These are phyloP conservation scores for Cladochytrium replicatum DNA, from an alignment of 192 early-diverging fungal species.

Conservation along the genomic window DNA sequence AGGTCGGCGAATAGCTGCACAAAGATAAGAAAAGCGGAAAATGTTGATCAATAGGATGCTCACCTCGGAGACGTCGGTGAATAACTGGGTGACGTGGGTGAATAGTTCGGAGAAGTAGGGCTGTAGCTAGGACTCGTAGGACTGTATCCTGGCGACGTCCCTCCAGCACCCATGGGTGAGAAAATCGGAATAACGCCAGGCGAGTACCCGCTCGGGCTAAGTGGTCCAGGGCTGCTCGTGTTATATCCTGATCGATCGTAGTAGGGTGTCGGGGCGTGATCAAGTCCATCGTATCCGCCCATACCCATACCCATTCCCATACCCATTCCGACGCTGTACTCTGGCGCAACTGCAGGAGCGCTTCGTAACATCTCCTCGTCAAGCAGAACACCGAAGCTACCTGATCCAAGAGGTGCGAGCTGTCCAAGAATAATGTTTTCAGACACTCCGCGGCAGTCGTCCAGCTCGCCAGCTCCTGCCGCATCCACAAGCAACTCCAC, in stretches of 20 bases:
- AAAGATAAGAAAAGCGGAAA: too few species aligned
- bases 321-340: background rate
- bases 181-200: constrained; percentile 73
- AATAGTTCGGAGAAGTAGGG: constrained; percentile 66
- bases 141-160: constrained; percentile 63
- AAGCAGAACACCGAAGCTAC: constrained; percentile 85
- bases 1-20: constrained; percentile 28
- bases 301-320: background rate
- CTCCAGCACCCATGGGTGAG: constrained; percentile 69
- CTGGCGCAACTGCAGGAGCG: constrained; percentile 24
- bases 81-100: constrained; percentile 67
- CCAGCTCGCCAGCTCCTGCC: constrained; percentile 78
- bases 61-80: constrained; percentile 60
- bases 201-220: constrained; percentile 26
- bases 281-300: constrained; percentile 46
- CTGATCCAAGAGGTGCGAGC: constrained; percentile 91
- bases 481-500: constrained; percentile 97
- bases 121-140: constrained; percentile 43
- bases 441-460: constrained; percentile 92
- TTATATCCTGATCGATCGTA: constrained; percentile 44
- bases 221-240: constrained; percentile 17
- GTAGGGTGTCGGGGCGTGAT: constrained; percentile 75
- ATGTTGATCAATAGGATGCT: too few species aligned
- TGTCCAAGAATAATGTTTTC: constrained; percentile 98
- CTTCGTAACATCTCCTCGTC: constrained; percentile 84